Evolutionary conservation across 2,329 filamentous ascomycete species (phyloP).

Genomic region (Claviceps fusiformis): DNA sequence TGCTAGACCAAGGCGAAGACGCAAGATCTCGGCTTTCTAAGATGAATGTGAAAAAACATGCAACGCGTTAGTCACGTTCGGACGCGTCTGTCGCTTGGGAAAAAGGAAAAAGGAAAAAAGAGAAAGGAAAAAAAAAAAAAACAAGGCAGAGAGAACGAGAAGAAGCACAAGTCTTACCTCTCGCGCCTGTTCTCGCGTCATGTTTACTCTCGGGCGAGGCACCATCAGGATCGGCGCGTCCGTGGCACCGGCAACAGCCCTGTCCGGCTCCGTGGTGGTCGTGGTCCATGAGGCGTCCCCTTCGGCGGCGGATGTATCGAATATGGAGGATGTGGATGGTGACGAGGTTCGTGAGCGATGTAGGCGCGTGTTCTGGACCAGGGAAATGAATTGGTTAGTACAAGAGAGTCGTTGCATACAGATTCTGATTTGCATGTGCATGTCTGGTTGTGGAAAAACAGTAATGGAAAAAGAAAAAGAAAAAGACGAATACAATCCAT

Average conservation of each 20-base stretch:
- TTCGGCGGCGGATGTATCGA: slow-evolving; percentile 34
- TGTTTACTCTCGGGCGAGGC: slow-evolving; percentile 3
- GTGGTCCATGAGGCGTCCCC: slow-evolving; percentile 36
- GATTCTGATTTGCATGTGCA: not conserved
- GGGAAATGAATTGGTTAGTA: slow-evolving; percentile 7
- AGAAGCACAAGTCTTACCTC: slow-evolving; percentile 22
- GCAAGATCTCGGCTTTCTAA: slow-evolving; percentile 51
- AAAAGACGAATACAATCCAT: no score
- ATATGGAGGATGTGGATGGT: slow-evolving; percentile 33
- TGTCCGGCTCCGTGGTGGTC: slow-evolving; percentile 35
- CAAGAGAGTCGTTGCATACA: not conserved
- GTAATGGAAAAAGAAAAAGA: not conserved
- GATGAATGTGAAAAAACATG: not conserved
- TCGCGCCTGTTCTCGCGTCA: slow-evolving; percentile 40
- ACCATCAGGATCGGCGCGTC: slow-evolving; percentile 2
- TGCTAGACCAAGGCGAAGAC: slow-evolving; percentile 55
- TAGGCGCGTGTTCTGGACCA: slow-evolving; percentile 4
- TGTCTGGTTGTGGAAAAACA: no score
- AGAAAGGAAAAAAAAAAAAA: no score
- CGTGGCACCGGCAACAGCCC: slow-evolving; percentile 4
- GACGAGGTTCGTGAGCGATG: slow-evolving; percentile 18
- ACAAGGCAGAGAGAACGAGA: not conserved
- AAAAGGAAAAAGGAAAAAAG: no score
- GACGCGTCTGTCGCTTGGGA: not conserved
- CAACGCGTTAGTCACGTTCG: slow-evolving; percentile 4